Evolutionary conservation across 1,284 basidiomycete species (phyloP), one percentile per base, ranked within the genome.

Genomic region (Naganishia cerealis): DNA sequence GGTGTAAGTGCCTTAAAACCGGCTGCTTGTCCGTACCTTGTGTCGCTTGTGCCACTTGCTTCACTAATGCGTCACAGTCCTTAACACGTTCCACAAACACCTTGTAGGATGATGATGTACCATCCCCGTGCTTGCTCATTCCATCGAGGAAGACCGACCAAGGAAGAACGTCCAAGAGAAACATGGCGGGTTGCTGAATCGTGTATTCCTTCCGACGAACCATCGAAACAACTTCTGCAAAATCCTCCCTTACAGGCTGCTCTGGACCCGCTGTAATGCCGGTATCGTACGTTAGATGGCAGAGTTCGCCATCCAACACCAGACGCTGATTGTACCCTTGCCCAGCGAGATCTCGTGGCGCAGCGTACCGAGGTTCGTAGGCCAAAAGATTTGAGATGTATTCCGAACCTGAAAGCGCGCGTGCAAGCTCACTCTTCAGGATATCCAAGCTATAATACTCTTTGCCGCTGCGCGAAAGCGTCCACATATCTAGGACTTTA

Each of bases 261-360:
- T 50, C 50, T 16, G 42, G n/a, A 7, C 9, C 36, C 21, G 38
- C 29, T 36, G 40, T 29, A 6, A 54, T 24, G 38, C 24, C n/a
- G 33, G 62, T 53, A 13, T 57, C 42, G 46, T 50, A 50, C 5
- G 13, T 65, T 73, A 80, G 73, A 10, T 76, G 74, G 62, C 78
- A 80, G 8, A 78, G 72, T 67, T 81, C 79, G 15, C 79, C 78
- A 67, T 81, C 79, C 10, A 81, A 69, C 1, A 81, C 76, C 9
- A 81, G 70, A 3, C 78, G 75, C 58, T 77, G 75, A n/a, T 74
- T 54, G 50, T 39, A 42, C 3, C 61, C 61, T 12, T 6, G 15
- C n/a, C 24, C 48, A 5, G 21, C 24, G 18, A 29, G 39, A 2
- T 38, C 29, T 13, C n/a, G 5, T 12, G 50, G 24, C 3, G 46